Conservation (phyloP, 768 basidiomycete species). For the Tephrocybe sp. region DNA sequence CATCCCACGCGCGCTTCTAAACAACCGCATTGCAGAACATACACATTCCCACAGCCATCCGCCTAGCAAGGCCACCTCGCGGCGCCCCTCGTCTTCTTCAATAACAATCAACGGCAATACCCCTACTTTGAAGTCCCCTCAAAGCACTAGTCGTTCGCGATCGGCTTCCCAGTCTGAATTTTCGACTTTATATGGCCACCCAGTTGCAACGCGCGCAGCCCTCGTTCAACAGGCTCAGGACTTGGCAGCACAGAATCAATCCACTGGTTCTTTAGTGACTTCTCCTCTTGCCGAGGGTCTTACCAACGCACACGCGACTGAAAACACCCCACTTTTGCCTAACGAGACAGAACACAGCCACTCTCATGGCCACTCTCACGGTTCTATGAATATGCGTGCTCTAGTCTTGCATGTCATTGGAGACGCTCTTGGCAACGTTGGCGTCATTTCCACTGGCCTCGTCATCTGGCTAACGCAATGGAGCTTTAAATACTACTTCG, state of each 20-base stretch:
- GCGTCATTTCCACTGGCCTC: conserved; percentile 93
- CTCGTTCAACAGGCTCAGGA: conserved; percentile 85
- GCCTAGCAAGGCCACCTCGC: conserved; percentile 31
- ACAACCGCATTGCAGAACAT: conserved; percentile 48
- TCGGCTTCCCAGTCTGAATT: conserved; percentile 34
- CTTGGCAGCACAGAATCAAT: conserved; percentile 42
- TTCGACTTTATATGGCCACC: conserved; percentile 72
- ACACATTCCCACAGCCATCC: conserved; percentile 49
- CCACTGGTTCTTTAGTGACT: conserved; percentile 9
- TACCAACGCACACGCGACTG: conserved; percentile 22
- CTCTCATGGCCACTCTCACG: conserved; percentile 44
- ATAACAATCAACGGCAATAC: conserved; percentile 23
- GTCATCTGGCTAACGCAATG: conserved; percentile 90
- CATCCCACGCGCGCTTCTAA: background rate
- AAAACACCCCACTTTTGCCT: conserved; percentile 47
- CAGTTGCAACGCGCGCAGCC: conserved; percentile 68
- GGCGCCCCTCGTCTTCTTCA: conserved; percentile 17
- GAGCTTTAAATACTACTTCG: conserved; percentile 87
- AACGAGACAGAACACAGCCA: conserved; percentile 18
- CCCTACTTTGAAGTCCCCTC: conserved; percentile 29
- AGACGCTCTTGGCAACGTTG: conserved; percentile 97
- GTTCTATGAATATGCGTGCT: conserved; percentile 98
- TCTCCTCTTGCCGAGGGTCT: conserved; percentile 11
- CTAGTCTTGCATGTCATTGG: conserved; percentile 93
- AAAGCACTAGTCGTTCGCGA: conserved; percentile 25